Percentiles rank a stretch among this genome's conserved stretches.
Conservation (phyloP, 2,329 filamentous ascomycete species). For the Fusarium tjaetaba region DNA sequence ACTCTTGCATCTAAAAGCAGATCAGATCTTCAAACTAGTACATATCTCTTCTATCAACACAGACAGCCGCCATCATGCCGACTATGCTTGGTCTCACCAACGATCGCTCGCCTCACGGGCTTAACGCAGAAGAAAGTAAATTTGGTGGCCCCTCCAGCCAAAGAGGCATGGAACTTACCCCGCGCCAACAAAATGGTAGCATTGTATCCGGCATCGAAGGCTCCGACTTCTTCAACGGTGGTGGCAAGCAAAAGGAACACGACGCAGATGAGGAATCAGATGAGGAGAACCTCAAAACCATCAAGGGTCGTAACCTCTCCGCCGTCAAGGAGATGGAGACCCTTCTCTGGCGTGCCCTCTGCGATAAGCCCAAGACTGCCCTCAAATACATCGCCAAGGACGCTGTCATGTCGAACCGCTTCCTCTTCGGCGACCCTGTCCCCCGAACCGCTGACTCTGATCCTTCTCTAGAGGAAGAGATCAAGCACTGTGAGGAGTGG, state of each 20-base stretch:
- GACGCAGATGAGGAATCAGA: slow-evolving; percentile 39
- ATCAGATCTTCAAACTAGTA: neutral
- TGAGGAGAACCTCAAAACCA: slow-evolving; percentile 42
- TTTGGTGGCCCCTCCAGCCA: slow-evolving; percentile 18
- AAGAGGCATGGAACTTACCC: slow-evolving; percentile 36
- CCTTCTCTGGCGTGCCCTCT: slow-evolving; percentile 44
- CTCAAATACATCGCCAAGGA: slow-evolving; percentile 44
- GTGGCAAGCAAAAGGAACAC: slow-evolving; percentile 38
- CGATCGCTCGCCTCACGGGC: slow-evolving; percentile 39
- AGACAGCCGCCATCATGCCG: slow-evolving; percentile 37
- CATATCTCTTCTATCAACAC: neutral
- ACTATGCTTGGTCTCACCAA: slow-evolving; percentile 44
- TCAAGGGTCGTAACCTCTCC: slow-evolving; percentile 42
- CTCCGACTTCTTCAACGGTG: slow-evolving; percentile 41
- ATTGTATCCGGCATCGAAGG: slow-evolving; percentile 38
- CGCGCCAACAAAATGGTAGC: slow-evolving; percentile 15
- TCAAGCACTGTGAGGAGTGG: slow-evolving; percentile 44
- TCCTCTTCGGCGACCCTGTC: slow-evolving; percentile 41
- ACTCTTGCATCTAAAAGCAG: slow-evolving; percentile 7
- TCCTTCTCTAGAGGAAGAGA: slow-evolving; percentile 40
- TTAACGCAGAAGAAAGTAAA: slow-evolving; percentile 29
- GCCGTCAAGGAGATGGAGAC: slow-evolving; percentile 45
- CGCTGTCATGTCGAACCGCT: slow-evolving; percentile 43
- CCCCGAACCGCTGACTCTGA: slow-evolving; percentile 41
- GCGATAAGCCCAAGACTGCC: slow-evolving; percentile 44